Evolutionary conservation across 1,139 yeast species (phyloP).

Genomic region (Casaregolazyma lundiana): DNA sequence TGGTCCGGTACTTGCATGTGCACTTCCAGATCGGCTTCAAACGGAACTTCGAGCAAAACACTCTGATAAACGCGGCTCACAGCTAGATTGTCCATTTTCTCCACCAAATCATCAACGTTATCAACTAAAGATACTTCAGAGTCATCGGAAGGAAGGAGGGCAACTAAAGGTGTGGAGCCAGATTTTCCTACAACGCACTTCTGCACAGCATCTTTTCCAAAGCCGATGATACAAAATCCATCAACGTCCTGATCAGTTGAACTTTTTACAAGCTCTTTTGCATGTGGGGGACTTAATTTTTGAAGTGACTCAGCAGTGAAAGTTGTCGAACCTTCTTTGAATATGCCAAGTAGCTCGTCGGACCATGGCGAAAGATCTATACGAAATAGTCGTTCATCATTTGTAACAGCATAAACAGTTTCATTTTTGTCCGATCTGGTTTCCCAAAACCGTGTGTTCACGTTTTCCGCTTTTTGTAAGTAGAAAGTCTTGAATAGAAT

Average conservation of each 20-base stretch:
- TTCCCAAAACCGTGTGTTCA: not conserved
- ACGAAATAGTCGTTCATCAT: conserved; percentile 10
- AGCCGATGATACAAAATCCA: not conserved
- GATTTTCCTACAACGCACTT: not conserved
- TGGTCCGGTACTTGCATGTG: conserved; percentile 3
- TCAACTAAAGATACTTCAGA: not conserved
- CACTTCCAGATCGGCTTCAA: conserved; percentile 13
- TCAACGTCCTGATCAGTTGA: not conserved
- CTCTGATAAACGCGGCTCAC: conserved; percentile 7
- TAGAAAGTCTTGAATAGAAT: conserved; percentile 9
- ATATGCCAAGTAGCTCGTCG: conserved; percentile 22
- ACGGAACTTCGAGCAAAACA: conserved; percentile 8
- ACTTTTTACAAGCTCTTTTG: not conserved
- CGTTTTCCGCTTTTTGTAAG: not conserved
- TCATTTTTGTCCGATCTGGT: not conserved
- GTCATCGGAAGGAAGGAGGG: not conserved
- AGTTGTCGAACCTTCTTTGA: conserved; percentile 19
- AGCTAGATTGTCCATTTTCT: conserved; percentile 3
- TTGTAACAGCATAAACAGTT: conserved; percentile 2
- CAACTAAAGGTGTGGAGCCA: not conserved
- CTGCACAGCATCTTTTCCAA: not conserved
- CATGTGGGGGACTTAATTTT: not conserved
- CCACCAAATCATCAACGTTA: conserved; percentile 1
- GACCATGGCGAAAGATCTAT: conserved; percentile 27
- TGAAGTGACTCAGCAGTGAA: not conserved